These are phyloP conservation scores for Fusarium succisae DNA, from an alignment of 2,329 filamentous ascomycete species.

Conservation along the genomic window DNA sequence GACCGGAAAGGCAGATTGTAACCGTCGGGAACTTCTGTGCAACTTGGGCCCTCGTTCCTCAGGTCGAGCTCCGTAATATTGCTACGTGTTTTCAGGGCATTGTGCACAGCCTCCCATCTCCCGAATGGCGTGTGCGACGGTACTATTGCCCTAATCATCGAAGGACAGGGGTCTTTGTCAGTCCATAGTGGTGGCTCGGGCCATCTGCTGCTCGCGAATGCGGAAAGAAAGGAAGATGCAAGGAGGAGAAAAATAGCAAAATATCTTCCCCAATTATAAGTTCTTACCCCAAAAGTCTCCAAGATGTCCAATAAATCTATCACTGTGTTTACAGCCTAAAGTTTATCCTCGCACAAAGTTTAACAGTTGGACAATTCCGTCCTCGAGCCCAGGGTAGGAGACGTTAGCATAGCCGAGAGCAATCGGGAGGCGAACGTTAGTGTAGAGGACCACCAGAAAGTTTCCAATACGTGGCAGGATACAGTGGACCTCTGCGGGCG, in stretches of 20 bases:
- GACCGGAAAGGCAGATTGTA: background rate
- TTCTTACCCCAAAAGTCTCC: too few species aligned
- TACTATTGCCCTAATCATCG: background rate
- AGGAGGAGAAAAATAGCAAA: background rate
- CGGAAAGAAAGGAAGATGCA: background rate
- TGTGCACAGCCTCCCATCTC: background rate
- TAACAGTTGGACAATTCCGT: too few species aligned
- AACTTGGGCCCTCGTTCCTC: background rate
- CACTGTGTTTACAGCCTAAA: too few species aligned
- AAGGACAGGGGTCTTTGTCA: background rate
- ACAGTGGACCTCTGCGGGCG: too few species aligned
- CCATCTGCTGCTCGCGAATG: background rate
- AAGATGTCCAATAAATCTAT: too few species aligned
- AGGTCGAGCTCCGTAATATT: conserved; percentile 7
- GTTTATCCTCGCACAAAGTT: too few species aligned
- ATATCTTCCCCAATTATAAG: too few species aligned
- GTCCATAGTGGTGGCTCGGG: background rate
- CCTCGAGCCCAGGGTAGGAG: too few species aligned
- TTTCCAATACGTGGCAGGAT: too few species aligned
- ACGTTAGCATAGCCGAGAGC: too few species aligned
- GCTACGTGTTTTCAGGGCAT: conserved; percentile 2
- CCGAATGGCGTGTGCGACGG: background rate
- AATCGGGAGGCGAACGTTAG: too few species aligned
- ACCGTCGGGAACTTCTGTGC: background rate
- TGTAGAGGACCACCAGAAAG: too few species aligned